phyloP scores from a whole-genome alignment of 2,329 filamentous ascomycete genomes.

The Aspergillus caelatus region DNA sequence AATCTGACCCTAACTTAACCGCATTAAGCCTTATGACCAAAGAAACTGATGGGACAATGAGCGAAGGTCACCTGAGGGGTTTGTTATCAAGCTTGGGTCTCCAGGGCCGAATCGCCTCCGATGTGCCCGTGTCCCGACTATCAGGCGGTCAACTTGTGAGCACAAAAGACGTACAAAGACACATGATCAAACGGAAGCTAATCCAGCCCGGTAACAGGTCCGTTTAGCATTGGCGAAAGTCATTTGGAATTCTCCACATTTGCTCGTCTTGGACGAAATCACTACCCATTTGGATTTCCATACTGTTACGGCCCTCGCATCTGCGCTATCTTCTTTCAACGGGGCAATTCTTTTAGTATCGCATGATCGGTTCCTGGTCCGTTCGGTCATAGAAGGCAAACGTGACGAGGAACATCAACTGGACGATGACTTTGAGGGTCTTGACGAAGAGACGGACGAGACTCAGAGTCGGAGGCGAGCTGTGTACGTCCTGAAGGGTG shows the following conservation, averaged over 20 bases:
- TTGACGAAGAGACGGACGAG: slow-evolving; percentile 50
- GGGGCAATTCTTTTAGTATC: slow-evolving; percentile 77
- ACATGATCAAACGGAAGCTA: not conserved
- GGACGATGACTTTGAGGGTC: slow-evolving; percentile 50
- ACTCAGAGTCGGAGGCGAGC: slow-evolving; percentile 51
- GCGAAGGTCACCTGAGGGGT: slow-evolving; percentile 69
- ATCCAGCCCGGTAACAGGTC: slow-evolving; percentile 37
- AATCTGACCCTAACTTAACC: slow-evolving; percentile 58
- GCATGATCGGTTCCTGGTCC: slow-evolving; percentile 81
- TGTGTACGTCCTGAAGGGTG: slow-evolving; percentile 64
- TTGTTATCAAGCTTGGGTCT: slow-evolving; percentile 71
- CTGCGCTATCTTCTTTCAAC: slow-evolving; percentile 67
- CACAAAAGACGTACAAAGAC: slow-evolving; percentile 13
- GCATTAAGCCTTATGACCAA: slow-evolving; percentile 65
- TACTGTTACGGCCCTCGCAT: slow-evolving; percentile 72
- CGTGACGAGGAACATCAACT: slow-evolving; percentile 41
- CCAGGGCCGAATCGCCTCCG: slow-evolving; percentile 69
- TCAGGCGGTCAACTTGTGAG: slow-evolving; percentile 78
- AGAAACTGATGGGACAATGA: slow-evolving; percentile 55
- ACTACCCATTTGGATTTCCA: slow-evolving; percentile 86
- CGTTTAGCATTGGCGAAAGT: slow-evolving; percentile 68
- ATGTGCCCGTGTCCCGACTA: slow-evolving; percentile 71
- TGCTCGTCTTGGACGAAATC: slow-evolving; percentile 77
- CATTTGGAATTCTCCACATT: slow-evolving; percentile 70
- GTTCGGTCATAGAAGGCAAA: slow-evolving; percentile 69